Base-by-base conservation (phyloP, 176 grass and related monocot genomes). In the Avena eriantha region DNA sequence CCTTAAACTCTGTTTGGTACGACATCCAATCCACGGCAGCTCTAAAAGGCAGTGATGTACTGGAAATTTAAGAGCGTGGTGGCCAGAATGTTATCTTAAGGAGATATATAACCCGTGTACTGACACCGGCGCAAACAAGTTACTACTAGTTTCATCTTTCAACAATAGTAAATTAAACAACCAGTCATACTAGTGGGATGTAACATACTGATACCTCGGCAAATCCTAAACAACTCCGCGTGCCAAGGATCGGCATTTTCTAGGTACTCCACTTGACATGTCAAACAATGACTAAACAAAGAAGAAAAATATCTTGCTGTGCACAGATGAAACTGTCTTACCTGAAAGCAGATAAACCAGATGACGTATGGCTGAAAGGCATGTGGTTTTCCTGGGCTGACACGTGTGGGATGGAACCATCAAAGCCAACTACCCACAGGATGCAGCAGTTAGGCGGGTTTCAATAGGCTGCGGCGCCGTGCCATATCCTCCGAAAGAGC, bases 391-490 rank as follows among this genome's bases (percentile, higher is more conserved):
- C 6, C 56, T 3, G 15, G 36, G 5, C 61, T 35, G 59, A 83
- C 89, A 91, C 75, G 75, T 87, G 84, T 80, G 72, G 64, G 78
- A 81, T 68, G 72, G 64, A 82, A 13, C 73, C 55, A 83, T 63
- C 34, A 54, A 46, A 16, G 69, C 69, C 85, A 87, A 84, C 81
- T 18, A 39, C 85, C 81, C 85, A 76, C 58, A 3, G 80, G 26
- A 75, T 84, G 83, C 75, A 41, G 83, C 75, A 41, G 57, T 21
- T 55, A 46, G 43, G 54, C 41, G 88, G 78, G 63, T 83, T 85
- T 79, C 64, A 83, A 78, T 84, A 13, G 46, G 8, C 73, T 5
- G 8, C 8, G 73, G 8, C 8, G 73, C 73, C 0, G 7, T 24
- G 21, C 4, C 77, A 68, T 71, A 80, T 56, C 23, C 88, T 80